These are phyloP conservation scores for Ophiorrhiza pumila DNA, from an alignment of 257 asterid species.

Conservation along the genomic window DNA sequence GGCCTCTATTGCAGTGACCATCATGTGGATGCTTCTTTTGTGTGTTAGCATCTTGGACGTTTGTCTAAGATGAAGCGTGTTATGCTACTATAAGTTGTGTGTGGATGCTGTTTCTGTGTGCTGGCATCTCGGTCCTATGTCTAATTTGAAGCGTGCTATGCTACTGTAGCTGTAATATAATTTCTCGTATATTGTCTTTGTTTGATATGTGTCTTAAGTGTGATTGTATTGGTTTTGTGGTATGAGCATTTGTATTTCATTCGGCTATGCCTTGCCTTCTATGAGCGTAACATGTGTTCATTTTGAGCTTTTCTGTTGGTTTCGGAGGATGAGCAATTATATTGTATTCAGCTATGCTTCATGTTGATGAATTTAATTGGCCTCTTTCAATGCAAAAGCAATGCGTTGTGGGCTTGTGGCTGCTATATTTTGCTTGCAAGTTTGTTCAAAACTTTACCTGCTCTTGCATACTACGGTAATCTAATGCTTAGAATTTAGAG, in stretches of 20 bases:
- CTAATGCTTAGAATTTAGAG: no score
- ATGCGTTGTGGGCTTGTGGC: no score
- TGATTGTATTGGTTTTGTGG: background rate
- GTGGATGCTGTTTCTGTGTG: background rate
- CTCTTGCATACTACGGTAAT: no score
- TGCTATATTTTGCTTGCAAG: no score
- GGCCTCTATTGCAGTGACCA: slow-evolving; percentile 84
- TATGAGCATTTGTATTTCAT: background rate
- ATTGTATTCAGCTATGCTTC: background rate
- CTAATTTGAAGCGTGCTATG: background rate
- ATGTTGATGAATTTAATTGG: no score
- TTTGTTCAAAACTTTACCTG: no score
- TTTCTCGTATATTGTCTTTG: background rate
- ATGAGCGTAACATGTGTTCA: background rate
- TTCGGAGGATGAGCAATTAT: background rate
- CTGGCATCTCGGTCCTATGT: background rate
- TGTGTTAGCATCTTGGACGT: slow-evolving; percentile 35
- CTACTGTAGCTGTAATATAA: background rate
- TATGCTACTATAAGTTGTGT: background rate
- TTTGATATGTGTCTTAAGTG: background rate
- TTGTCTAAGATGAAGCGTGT: background rate
- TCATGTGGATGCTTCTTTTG: slow-evolving; percentile 75
- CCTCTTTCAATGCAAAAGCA: no score
- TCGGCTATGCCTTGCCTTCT: background rate
- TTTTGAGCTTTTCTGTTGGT: background rate